Percentiles rank a stretch among this genome's conserved stretches.
These are phyloP conservation scores for Alnus rubra DNA, from an alignment of 306 rosid genomes.

Conservation along the genomic window DNA sequence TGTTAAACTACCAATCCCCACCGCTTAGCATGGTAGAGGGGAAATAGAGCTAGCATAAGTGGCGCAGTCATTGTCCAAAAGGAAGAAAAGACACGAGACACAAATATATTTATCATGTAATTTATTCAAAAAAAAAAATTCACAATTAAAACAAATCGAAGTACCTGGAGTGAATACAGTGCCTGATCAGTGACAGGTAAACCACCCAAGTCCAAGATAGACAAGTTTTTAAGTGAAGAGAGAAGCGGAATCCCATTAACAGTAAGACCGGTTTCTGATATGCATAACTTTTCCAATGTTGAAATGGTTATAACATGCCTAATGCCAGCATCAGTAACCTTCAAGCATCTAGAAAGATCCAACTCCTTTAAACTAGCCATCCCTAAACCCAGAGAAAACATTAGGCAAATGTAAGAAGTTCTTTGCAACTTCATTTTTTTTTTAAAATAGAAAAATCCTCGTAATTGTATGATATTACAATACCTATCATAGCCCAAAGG, in stretches of 20 bases:
- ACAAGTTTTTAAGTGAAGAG: conserved; percentile 57
- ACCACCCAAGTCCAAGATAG: conserved; percentile 84
- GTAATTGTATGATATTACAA: not conserved
- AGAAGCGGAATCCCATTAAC: conserved; percentile 66
- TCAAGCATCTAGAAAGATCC: conserved; percentile 74
- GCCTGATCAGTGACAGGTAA: conserved; percentile 73
- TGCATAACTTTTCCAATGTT: conserved; percentile 59
- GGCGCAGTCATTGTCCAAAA: not conserved
- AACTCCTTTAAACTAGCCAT: conserved; percentile 62
- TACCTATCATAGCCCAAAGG: conserved; percentile 82
- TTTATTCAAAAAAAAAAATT: not conserved
- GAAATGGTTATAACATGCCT: conserved; percentile 60
- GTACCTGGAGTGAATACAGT: conserved; percentile 65
- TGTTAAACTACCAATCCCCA: not conserved
- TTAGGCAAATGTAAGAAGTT: conserved; percentile 1
- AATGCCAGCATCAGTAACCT: conserved; percentile 74
- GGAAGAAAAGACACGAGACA: not conserved
- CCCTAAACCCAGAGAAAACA: conserved; percentile 46
- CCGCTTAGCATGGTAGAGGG: not conserved
- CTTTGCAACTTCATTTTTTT: not conserved
- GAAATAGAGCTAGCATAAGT: not conserved
- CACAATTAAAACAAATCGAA: not conserved
- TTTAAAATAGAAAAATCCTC: not conserved
- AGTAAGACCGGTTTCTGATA: conserved; percentile 70
- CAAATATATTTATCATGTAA: not conserved